phyloP scores from a whole-genome alignment of 179 eudicot species.

The Heliamphora pulchella region DNA sequence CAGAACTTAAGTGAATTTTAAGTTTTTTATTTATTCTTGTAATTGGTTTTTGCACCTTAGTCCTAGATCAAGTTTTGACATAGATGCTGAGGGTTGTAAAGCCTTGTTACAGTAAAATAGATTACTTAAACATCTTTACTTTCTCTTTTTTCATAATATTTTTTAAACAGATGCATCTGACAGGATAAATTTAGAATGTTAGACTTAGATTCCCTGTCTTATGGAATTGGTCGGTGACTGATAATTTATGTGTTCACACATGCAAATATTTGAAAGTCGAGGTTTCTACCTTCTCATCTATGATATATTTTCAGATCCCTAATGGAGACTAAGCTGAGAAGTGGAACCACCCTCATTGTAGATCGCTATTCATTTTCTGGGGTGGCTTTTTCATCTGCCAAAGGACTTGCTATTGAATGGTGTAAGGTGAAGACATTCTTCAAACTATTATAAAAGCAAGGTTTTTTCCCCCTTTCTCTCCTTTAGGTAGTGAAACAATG shows the following conservation, averaged over 20 bases:
- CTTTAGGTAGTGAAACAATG: neutral
- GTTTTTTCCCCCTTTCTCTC: slow-evolving; percentile 5
- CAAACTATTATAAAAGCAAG: neutral
- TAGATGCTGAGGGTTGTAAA: too few relatives aligned
- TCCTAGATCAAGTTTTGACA: neutral
- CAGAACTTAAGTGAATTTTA: neutral
- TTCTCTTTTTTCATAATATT: neutral
- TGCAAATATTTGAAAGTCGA: neutral
- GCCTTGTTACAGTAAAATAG: neutral
- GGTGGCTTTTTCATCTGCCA: slow-evolving; percentile 93
- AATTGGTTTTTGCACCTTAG: neutral
- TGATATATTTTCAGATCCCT: slow-evolving; percentile 37
- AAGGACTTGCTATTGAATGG: slow-evolving; percentile 82
- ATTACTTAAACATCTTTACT: neutral
- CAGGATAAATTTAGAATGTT: neutral
- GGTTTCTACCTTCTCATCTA: neutral
- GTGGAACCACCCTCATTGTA: slow-evolving; percentile 74
- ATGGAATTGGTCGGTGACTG: neutral
- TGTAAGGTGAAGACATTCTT: slow-evolving; percentile 54
- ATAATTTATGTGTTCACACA: neutral
- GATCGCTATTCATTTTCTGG: slow-evolving; percentile 97
- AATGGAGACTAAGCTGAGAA: slow-evolving; percentile 77
- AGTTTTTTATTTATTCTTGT: too few relatives aligned
- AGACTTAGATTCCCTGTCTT: neutral
- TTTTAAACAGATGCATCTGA: neutral